Conservation (phyloP, 805 yeast genomes). For the Hermanozyma aechmeae region DNA sequence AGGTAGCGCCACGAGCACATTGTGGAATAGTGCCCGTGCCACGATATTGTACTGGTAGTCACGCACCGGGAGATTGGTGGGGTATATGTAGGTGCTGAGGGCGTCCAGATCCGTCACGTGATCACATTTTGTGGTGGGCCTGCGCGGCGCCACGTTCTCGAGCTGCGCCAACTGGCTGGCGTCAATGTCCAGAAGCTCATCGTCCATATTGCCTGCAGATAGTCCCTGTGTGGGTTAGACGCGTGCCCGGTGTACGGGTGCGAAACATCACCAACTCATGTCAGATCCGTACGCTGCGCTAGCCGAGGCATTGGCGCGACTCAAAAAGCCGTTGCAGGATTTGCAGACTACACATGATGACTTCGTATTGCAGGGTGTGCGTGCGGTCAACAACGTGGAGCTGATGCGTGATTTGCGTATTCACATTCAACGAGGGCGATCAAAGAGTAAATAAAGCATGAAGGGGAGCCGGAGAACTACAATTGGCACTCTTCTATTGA, state of each 20-base stretch:
- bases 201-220: background rate
- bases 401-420: background rate
- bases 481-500: too few relatives aligned
- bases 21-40: slow-evolving; percentile 57
- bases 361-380: slow-evolving; percentile 18
- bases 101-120: slow-evolving; percentile 5
- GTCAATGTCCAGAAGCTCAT: background rate
- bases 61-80: slow-evolving; percentile 74
- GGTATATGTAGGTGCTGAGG: slow-evolving; percentile 56
- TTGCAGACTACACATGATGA: slow-evolving; percentile 20
- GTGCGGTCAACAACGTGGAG: slow-evolving; percentile 15
- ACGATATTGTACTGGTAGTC: slow-evolving; percentile 86
- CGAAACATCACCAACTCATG: background rate
- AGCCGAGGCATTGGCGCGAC: slow-evolving; percentile 11
- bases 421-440: too few relatives aligned
- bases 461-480: too few relatives aligned
- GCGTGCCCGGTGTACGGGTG: background rate
- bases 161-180: background rate
- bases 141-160: background rate
- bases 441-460: too few relatives aligned
- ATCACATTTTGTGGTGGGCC: slow-evolving; percentile 4
- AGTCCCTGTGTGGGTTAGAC: background rate
- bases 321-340: slow-evolving; percentile 17
- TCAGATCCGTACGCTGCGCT: slow-evolving; percentile 18
- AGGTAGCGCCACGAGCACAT: slow-evolving; percentile 83